Evolutionary conservation across 1,284 basidiomycete species (phyloP), one percentile per base, ranked within the genome.

Genomic region (Tilletiopsis washingtonensis): DNA sequence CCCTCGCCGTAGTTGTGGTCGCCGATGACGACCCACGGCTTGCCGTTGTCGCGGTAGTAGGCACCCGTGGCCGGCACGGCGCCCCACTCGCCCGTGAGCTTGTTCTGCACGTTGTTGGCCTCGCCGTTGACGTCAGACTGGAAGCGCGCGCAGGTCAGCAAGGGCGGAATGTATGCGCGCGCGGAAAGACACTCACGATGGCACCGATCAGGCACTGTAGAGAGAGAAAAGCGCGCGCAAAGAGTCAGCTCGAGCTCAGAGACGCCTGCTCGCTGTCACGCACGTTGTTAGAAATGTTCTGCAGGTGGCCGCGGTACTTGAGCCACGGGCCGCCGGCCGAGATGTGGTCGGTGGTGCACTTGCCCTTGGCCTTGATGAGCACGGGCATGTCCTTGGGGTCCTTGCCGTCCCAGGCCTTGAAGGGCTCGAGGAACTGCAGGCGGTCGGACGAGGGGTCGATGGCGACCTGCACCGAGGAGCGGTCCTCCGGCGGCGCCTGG

Each of bases 211-310:
- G 77, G 78, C 89, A 93, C n/a, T n/a, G n/a, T n/a, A n/a, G n/a
- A n/a, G n/a, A n/a, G n/a, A n/a, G n/a, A n/a, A n/a, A n/a, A n/a
- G n/a, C n/a, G n/a, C n/a, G n/a, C n/a, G n/a, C n/a, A n/a, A n/a
- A n/a, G n/a, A n/a, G n/a, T n/a, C n/a, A n/a, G n/a, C n/a, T n/a
- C n/a, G n/a, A n/a, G n/a, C n/a, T n/a, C n/a, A n/a, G n/a, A n/a
- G n/a, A n/a, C n/a, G n/a, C n/a, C n/a, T n/a, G n/a, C n/a, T n/a
- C n/a, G n/a, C n/a, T n/a, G n/a, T n/a, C n/a, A n/a, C n/a, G n/a
- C n/a, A n/a, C n/a, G 81, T 97, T 97, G 77, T 94, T 88, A 32
- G 90, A 94, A 75, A 97, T 98, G 82, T 98, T 97, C 77, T 94
- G 82, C 70, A 98, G 84, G 77, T 97, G 93, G 62, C 93, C 93